phyloP scores from a whole-genome alignment of 306 rosid genomes.

The Lupinus albus region DNA sequence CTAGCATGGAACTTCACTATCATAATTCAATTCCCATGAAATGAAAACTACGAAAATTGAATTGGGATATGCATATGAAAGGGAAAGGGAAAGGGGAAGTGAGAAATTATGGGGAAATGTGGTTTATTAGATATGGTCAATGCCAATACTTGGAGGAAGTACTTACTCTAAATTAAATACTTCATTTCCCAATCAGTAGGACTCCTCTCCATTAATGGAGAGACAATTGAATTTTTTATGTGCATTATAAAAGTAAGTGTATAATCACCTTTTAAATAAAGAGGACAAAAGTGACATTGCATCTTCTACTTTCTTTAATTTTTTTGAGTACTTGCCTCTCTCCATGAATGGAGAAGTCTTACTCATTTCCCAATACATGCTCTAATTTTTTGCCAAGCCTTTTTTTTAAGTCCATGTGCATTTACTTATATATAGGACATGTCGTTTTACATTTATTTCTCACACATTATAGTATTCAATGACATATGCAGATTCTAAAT shows the following conservation, averaged over 20 bases:
- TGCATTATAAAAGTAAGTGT: too few relatives aligned
- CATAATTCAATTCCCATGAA: slow-evolving; percentile 56
- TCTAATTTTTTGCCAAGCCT: slow-evolving; percentile 29
- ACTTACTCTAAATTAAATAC: slow-evolving; percentile 21
- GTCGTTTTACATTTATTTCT: slow-evolving; percentile 45
- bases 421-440: slow-evolving; percentile 35
- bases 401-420: slow-evolving; percentile 45
- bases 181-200: slow-evolving; percentile 63
- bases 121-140: slow-evolving; percentile 37
- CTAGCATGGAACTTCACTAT: slow-evolving; percentile 45
- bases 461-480: slow-evolving; percentile 36
- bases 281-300: too few relatives aligned
- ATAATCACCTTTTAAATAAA: too few relatives aligned
- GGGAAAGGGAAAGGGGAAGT: slow-evolving; percentile 46
- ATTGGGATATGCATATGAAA: slow-evolving; percentile 34
- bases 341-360: too few relatives aligned
- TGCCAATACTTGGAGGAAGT: slow-evolving; percentile 33
- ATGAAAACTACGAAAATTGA: slow-evolving; percentile 42
- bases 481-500: slow-evolving; percentile 43
- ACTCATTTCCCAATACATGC: slow-evolving; percentile 57
- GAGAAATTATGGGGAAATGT: slow-evolving; percentile 46
- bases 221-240: too few relatives aligned
- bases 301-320: too few relatives aligned
- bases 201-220: too few relatives aligned
- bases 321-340: too few relatives aligned